phyloP scores from a whole-genome alignment of 2,329 filamentous ascomycete species.

The Herpotrichia juniperi region DNA sequence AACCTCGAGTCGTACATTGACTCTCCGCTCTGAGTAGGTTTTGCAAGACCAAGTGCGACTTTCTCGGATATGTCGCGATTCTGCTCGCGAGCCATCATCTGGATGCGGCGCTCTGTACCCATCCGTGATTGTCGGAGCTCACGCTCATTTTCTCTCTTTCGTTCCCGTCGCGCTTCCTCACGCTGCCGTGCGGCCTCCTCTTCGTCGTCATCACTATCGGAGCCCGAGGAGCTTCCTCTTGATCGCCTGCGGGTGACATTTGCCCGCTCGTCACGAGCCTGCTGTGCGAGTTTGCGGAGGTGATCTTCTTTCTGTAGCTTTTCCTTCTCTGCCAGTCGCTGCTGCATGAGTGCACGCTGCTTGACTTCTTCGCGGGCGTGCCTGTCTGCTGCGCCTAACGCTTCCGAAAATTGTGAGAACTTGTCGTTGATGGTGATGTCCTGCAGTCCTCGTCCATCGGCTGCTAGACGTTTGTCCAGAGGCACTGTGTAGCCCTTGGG shows the following conservation, averaged over 20 bases:
- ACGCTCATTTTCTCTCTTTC: slow-evolving; percentile 80
- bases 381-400: slow-evolving; percentile 89
- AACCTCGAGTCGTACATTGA: slow-evolving; percentile 96
- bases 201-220: slow-evolving; percentile 59
- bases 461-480: slow-evolving; percentile 91
- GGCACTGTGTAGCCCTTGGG: slow-evolving; percentile 97
- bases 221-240: slow-evolving; percentile 51
- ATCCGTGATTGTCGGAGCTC: slow-evolving; percentile 93
- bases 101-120: slow-evolving; percentile 89
- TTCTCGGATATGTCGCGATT: slow-evolving; percentile 98
- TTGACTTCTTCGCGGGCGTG: slow-evolving; percentile 96
- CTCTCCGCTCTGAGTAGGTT: slow-evolving; percentile 89
- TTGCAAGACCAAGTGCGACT: slow-evolving; percentile 90
- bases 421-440: slow-evolving; percentile 98
- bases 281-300: slow-evolving; percentile 83
- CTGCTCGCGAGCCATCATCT: slow-evolving; percentile 93
- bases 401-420: slow-evolving; percentile 94
- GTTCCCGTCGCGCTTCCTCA: slow-evolving; percentile 77
- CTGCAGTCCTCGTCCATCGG: slow-evolving; percentile 88
- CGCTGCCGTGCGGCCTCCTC: slow-evolving; percentile 76
- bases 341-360: slow-evolving; percentile 92
- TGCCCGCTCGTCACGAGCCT: slow-evolving; percentile 81
- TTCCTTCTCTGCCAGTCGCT: slow-evolving; percentile 94
- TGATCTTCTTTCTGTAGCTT: slow-evolving; percentile 94
- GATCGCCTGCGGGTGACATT: slow-evolving; percentile 52